Evolutionary conservation across 2,329 filamentous ascomycete species (phyloP).

Genomic region (Pseudogymnoascus sp.): DNA sequence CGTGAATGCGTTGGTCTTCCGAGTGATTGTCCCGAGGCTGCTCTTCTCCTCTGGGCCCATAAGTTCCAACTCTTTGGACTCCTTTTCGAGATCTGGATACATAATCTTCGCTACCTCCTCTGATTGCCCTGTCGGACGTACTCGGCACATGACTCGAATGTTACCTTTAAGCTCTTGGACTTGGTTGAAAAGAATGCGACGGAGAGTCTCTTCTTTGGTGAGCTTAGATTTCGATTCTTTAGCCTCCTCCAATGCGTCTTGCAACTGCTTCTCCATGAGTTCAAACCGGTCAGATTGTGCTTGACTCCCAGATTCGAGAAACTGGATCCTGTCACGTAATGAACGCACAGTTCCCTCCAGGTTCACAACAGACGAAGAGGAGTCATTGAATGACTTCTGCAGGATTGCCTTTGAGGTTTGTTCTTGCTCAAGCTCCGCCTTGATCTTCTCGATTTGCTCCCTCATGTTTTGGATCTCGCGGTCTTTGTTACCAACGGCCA

Average conservation of each 20-base stretch:
- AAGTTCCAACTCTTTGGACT: constrained; percentile 79
- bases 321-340: constrained; percentile 74
- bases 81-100: constrained; percentile 72
- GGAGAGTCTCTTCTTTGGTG: constrained; percentile 81
- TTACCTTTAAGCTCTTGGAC: constrained; percentile 97
- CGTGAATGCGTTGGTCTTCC: constrained; percentile 75
- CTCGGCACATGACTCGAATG: constrained; percentile 95
- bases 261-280: constrained; percentile 69
- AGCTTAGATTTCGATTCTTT: constrained; percentile 71
- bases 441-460: constrained; percentile 38
- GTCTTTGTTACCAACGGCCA: constrained; percentile 37
- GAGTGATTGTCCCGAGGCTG: constrained; percentile 65
- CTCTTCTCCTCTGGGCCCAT: constrained; percentile 77
- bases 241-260: constrained; percentile 64
- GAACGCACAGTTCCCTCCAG: constrained; percentile 70
- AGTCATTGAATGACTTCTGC: constrained; percentile 45
- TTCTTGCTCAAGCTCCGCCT: constrained; percentile 51
- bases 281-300: constrained; percentile 82
- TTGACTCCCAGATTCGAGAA: constrained; percentile 82
- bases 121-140: constrained; percentile 65
- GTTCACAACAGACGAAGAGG: constrained; percentile 52
- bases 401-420: constrained; percentile 36
- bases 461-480: constrained; percentile 44
- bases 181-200: constrained; percentile 90
- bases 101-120: constrained; percentile 64